Percentiles rank a stretch among this genome's conserved stretches.
These are phyloP conservation scores for Paecilomyces sp. DNA, from an alignment of 2,329 filamentous ascomycete species.

Conservation along the genomic window DNA sequence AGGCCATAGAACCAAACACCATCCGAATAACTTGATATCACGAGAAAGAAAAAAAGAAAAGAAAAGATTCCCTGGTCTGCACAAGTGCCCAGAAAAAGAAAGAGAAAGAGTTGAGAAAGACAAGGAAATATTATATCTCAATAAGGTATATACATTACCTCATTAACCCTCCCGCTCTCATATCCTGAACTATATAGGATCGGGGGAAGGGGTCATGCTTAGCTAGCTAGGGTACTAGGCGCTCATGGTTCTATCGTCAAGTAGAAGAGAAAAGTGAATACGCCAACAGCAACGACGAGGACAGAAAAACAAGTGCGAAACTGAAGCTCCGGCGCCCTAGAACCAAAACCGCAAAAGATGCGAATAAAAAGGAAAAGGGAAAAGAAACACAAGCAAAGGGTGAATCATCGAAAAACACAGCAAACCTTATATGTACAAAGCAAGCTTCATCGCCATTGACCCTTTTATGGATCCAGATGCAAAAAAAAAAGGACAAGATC, in stretches of 20 bases:
- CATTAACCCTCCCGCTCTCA: background rate
- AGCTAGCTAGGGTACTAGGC: background rate
- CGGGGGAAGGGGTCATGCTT: background rate
- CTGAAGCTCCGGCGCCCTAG: background rate
- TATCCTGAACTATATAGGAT: background rate
- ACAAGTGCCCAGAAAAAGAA: background rate
- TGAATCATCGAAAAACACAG: background rate
- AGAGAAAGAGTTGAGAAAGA: background rate
- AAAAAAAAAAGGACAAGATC: conserved; percentile 1
- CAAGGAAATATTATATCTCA: background rate
- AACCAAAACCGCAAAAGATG: background rate
- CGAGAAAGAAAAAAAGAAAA: background rate
- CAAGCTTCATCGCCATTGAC: background rate
- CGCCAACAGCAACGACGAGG: background rate
- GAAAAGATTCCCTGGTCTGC: background rate
- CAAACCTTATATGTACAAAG: background rate
- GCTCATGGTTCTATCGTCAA: background rate
- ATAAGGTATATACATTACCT: background rate
- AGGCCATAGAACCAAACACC: too few species aligned
- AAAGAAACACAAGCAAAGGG: background rate
- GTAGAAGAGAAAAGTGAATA: background rate
- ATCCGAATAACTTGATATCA: too few species aligned
- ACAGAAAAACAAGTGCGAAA: background rate
- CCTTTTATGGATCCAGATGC: background rate
- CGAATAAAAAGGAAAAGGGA: background rate